Percentiles rank a stretch among this genome's conserved stretches.
phyloP scores from a whole-genome alignment of 352 stramenopile genomes.

The Globisporangium yorkense region DNA sequence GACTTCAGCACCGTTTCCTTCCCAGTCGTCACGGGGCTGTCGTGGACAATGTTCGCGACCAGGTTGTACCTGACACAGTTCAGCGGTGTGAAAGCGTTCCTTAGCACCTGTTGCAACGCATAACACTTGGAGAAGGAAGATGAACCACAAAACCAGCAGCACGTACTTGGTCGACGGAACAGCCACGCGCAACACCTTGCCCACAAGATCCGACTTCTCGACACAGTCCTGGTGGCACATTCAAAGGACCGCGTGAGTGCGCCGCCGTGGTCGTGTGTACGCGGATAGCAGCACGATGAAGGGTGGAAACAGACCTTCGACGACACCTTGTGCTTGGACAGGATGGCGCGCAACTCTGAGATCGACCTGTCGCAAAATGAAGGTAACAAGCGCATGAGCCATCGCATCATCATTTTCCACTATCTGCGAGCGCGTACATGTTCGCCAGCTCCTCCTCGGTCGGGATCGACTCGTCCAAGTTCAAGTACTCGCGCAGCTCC shows the following conservation, averaged over 20 bases:
- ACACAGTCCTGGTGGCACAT: constrained; percentile 48
- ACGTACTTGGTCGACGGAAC: constrained; percentile 63
- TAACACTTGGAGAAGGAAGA: too few species aligned
- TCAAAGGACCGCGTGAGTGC: neutral
- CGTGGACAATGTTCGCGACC: constrained; percentile 97
- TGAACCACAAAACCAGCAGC: neutral
- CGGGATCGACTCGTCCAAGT: constrained; percentile 38
- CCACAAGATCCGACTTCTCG: constrained; percentile 73
- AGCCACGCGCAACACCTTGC: constrained; percentile 45
- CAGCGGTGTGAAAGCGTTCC: constrained; percentile 4
- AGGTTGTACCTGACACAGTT: constrained; percentile 93
- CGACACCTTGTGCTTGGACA: constrained; percentile 47
- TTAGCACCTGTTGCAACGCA: neutral
- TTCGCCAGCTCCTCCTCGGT: constrained; percentile 47
- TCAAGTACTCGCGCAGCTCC: constrained; percentile 91
- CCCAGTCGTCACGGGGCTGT: constrained; percentile 90
- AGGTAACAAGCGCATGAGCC: neutral
- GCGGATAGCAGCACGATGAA: neutral
- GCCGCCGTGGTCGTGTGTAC: neutral
- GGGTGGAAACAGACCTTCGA: constrained; percentile 21
- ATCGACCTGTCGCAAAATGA: constrained; percentile 33
- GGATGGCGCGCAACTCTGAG: constrained; percentile 46
- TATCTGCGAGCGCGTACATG: constrained; percentile 16
- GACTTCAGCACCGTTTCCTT: constrained; percentile 84
- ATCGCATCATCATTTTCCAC: neutral